A percentile compares a stretch with the other conserved stretches of the same genome.
These are phyloP conservation scores for Xylaria cubensis DNA, from an alignment of 495 filamentous ascomycete species.

Conservation along the genomic window DNA sequence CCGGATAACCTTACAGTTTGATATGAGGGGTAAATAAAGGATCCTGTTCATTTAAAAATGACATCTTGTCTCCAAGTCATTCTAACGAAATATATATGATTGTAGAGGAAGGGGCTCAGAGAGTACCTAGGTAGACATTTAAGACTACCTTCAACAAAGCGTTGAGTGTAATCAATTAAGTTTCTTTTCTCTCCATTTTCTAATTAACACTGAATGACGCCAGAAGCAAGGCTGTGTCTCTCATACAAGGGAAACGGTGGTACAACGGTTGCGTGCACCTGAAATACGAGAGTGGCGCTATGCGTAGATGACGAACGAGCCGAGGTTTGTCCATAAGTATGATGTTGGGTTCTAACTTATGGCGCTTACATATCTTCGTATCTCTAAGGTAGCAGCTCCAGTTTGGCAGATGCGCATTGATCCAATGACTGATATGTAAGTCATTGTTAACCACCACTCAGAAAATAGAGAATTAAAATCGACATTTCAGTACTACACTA, in stretches of 20 bases:
- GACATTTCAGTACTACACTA: not conserved
- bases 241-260: not conserved
- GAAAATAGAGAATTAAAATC: not conserved
- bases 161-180: not conserved
- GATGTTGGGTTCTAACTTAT: not conserved
- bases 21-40: not conserved
- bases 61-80: not conserved
- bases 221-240: not conserved
- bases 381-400: not conserved
- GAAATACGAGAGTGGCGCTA: constrained; percentile 4
- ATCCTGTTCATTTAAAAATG: not conserved
- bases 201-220: not conserved
- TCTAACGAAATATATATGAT: not conserved
- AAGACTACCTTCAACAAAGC: not conserved
- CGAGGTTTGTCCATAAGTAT: not conserved
- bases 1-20: not conserved
- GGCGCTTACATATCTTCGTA: not conserved
- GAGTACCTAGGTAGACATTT: not conserved
- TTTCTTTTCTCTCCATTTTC: not conserved
- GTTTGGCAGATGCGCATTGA: not conserved
- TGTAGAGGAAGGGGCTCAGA: not conserved
- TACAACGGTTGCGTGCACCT: not conserved
- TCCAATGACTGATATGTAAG: not conserved
- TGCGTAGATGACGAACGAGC: not conserved
- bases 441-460: not conserved